phyloP scores from a whole-genome alignment of 495 filamentous ascomycete species.

The Massariosphaeria phaeospora region DNA sequence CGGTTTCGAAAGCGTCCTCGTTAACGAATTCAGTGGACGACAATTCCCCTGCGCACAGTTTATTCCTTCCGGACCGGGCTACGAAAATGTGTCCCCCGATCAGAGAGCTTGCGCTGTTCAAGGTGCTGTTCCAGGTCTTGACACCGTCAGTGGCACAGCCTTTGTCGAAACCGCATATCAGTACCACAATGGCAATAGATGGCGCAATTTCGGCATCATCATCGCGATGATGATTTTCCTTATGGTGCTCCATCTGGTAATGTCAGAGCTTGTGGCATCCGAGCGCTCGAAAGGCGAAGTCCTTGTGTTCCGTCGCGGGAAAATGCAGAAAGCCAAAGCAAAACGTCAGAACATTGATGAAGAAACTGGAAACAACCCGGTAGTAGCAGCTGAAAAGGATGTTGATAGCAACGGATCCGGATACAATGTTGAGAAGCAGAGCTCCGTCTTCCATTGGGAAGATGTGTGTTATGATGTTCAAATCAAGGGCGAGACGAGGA shows the following conservation, averaged over 20 bases:
- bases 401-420: conserved; percentile 41
- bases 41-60: conserved; percentile 13
- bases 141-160: conserved; percentile 8
- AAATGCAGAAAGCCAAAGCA: conserved; percentile 50
- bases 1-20: conserved; percentile 22
- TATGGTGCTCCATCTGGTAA: conserved; percentile 42
- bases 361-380: conserved; percentile 37
- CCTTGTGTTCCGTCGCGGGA: conserved; percentile 49
- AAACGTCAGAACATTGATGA: conserved; percentile 24
- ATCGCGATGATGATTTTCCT: conserved; percentile 15
- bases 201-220: conserved; percentile 28
- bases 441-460: conserved; percentile 28
- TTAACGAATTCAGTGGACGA: conserved; percentile 27
- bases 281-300: conserved; percentile 51
- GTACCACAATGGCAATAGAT: conserved; percentile 6
- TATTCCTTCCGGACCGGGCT: conserved; percentile 16
- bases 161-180: conserved; percentile 6
- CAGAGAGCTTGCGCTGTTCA: conserved; percentile 6
- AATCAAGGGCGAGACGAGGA: conserved; percentile 2
- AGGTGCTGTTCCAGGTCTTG: conserved; percentile 1
- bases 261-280: conserved; percentile 48
- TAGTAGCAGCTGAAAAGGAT: conserved; percentile 20
- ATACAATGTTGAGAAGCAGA: conserved; percentile 44
- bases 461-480: conserved; percentile 20
- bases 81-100: neutral